Conservation (phyloP, 169 alveolate genomes). For the Babesia bigemina region DNA sequence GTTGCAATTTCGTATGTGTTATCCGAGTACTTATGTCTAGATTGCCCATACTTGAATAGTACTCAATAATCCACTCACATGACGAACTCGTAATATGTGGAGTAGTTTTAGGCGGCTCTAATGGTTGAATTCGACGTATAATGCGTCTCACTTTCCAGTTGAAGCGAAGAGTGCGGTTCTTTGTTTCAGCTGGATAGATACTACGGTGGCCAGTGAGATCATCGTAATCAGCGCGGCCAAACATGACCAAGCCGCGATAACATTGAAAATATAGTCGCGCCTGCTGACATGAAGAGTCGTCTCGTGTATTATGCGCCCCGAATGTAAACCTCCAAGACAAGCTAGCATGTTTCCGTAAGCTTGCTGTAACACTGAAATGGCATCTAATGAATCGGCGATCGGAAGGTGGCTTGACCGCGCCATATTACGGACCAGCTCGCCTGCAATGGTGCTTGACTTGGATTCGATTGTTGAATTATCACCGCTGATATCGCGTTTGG, state of each 20-base stretch:
- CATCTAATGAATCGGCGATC: not conserved
- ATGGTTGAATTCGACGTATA: too few relatives aligned
- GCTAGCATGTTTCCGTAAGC: constrained; percentile 8
- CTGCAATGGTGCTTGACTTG: not conserved
- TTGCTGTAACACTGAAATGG: constrained; percentile 15
- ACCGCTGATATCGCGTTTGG: not conserved
- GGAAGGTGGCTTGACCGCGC: not conserved
- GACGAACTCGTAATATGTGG: too few relatives aligned
- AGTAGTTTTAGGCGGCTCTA: too few relatives aligned
- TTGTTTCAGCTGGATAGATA: not conserved
- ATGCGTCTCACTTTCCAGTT: too few relatives aligned
- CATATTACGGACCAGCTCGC: not conserved
- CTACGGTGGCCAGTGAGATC: constrained; percentile 11
- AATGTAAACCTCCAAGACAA: not conserved
- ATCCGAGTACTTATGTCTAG: too few relatives aligned
- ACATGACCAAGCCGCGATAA: constrained; percentile 7
- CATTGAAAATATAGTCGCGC: not conserved
- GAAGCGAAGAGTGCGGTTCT: too few relatives aligned
- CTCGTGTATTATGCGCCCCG: constrained; percentile 4
- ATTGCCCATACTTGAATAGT: too few relatives aligned
- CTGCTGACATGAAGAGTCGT: not conserved
- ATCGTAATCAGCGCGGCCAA: constrained; percentile 6
- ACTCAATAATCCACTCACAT: too few relatives aligned
- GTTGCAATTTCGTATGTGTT: too few relatives aligned
- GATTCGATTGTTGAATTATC: not conserved